These are phyloP conservation scores for Inonotus obliquus DNA, from an alignment of 1,284 basidiomycete genomes.

Conservation along the genomic window DNA sequence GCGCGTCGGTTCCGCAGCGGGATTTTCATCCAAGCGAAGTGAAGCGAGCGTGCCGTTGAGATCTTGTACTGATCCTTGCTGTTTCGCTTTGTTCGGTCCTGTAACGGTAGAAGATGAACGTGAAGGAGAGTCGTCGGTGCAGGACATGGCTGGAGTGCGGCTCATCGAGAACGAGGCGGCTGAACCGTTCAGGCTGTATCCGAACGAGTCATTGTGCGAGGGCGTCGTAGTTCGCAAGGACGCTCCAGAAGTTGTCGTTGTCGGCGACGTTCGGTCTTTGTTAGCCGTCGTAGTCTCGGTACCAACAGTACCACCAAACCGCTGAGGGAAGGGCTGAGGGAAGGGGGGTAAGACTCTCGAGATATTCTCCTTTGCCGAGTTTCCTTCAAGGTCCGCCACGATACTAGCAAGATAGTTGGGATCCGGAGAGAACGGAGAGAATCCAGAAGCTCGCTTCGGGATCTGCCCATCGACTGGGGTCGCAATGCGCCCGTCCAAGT, in stretches of 20 bases:
- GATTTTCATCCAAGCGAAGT: slow-evolving; percentile 48
- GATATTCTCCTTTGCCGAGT: slow-evolving; percentile 21
- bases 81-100: slow-evolving; percentile 26
- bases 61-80: slow-evolving; percentile 56
- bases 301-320: not conserved
- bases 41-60: slow-evolving; percentile 73
- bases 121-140: slow-evolving; percentile 22
- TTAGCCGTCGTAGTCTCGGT: not conserved
- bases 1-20: not conserved
- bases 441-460: slow-evolving; percentile 23
- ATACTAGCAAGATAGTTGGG: slow-evolving; percentile 30
- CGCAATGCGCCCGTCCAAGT: slow-evolving; percentile 12
- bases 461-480: not conserved
- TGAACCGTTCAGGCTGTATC: slow-evolving; percentile 7
- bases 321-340: slow-evolving; percentile 23
- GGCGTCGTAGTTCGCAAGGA: slow-evolving; percentile 10
- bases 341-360: slow-evolving; percentile 37
- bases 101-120: slow-evolving; percentile 21
- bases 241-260: not conserved
- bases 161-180: slow-evolving; percentile 24
- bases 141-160: slow-evolving; percentile 39
- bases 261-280: not conserved
- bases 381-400: slow-evolving; percentile 22
- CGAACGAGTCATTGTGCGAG: slow-evolving; percentile 10
- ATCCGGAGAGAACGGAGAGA: slow-evolving; percentile 40